Conservation (phyloP, 2,329 filamentous ascomycete species). For the Huntiella decipiens region DNA sequence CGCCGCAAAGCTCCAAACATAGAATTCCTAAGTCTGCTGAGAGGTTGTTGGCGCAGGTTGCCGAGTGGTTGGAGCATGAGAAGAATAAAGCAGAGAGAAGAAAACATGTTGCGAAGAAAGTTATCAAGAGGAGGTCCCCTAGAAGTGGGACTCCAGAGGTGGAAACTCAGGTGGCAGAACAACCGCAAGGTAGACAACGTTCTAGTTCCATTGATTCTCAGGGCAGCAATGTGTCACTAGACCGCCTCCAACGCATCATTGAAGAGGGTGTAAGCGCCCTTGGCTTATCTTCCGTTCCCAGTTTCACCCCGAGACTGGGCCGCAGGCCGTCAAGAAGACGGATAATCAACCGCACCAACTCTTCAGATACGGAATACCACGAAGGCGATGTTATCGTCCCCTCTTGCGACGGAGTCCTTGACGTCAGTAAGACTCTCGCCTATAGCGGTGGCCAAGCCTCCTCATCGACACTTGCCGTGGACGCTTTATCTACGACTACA, state of each 20-base stretch:
- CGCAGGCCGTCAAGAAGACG: slow-evolving; percentile 26
- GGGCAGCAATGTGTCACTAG: slow-evolving; percentile 49
- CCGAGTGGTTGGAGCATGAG: slow-evolving; percentile 70
- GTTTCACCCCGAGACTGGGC: slow-evolving; percentile 22
- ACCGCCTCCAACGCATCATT: slow-evolving; percentile 63
- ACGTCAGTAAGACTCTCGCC: slow-evolving; percentile 75
- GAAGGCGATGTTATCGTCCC: slow-evolving; percentile 74
- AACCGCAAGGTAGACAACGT: slow-evolving; percentile 16
- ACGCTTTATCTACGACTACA: neutral
- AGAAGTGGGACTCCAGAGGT: neutral
- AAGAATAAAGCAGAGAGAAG: slow-evolving; percentile 40
- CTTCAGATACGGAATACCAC: slow-evolving; percentile 69
- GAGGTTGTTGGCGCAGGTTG: slow-evolving; percentile 52
- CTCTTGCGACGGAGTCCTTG: slow-evolving; percentile 62
- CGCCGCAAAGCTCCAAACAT: slow-evolving; percentile 4
- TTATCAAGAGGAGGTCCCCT: slow-evolving; percentile 22
- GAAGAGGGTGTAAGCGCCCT: slow-evolving; percentile 43
- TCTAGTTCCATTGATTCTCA: slow-evolving; percentile 44
- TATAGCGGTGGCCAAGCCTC: slow-evolving; percentile 40
- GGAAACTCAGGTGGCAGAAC: neutral
- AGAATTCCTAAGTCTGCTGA: slow-evolving; percentile 20
- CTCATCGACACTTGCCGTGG: slow-evolving; percentile 15
- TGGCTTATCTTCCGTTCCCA: slow-evolving; percentile 28
- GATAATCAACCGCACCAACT: slow-evolving; percentile 25
- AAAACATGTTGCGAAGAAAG: slow-evolving; percentile 21